Evolutionary conservation across 192 early-diverging fungal species (phyloP).

Genomic region (Pilaira anomala): DNA sequence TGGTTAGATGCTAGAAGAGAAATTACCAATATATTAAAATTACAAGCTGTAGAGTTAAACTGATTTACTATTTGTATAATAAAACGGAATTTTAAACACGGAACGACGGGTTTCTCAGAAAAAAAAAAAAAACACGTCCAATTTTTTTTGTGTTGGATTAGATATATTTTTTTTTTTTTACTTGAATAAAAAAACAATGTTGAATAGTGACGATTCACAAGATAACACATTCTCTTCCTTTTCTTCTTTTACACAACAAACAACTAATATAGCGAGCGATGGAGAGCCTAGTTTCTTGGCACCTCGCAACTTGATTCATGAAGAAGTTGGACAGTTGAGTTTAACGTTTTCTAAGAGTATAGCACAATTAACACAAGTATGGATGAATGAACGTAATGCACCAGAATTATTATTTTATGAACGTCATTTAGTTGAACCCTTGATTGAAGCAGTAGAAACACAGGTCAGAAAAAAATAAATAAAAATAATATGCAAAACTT

Average conservation of each 20-base stretch:
- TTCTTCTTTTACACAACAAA: neutral
- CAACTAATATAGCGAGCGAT: neutral
- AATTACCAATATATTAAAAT: conserved; percentile 45
- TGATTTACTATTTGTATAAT: neutral
- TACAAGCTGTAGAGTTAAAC: conserved; percentile 24
- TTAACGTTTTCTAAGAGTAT: conserved; percentile 1
- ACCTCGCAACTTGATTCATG: neutral
- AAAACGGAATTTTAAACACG: neutral
- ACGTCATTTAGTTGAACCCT: conserved; percentile 36
- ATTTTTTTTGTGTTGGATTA: too few relatives aligned
- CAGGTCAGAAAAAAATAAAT: conserved; percentile 41
- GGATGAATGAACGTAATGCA: conserved; percentile 68
- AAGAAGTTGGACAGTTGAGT: neutral
- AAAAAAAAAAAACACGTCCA: too few relatives aligned
- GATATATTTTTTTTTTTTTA: too few relatives aligned
- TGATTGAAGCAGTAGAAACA: conserved; percentile 54
- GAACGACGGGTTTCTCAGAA: too few relatives aligned
- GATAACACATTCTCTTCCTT: neutral
- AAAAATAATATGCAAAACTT: conserved; percentile 21
- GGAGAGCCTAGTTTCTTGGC: too few relatives aligned
- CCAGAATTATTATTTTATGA: conserved; percentile 62
- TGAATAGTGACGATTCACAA: too few relatives aligned
- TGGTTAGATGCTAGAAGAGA: conserved; percentile 55
- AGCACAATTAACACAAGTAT: conserved; percentile 47
- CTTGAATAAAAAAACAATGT: too few relatives aligned